These are phyloP conservation scores for Sisymbrium irio DNA, from an alignment of 345 rosid species.

Conservation along the genomic window DNA sequence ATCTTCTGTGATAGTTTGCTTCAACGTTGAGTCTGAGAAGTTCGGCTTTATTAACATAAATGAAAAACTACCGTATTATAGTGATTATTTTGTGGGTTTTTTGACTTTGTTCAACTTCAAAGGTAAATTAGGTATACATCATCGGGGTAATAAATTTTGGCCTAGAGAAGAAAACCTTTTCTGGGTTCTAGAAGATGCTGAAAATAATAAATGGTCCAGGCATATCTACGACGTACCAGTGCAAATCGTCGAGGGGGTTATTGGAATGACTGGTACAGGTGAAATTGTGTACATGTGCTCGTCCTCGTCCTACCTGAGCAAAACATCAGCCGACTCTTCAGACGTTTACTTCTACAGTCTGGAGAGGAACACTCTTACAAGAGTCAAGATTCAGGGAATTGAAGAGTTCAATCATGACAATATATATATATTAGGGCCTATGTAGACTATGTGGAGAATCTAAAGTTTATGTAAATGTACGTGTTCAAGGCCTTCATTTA, in stretches of 20 bases:
- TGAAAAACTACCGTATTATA: not conserved
- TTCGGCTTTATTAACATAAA: not conserved
- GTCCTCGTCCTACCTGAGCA: no score
- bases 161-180: no score
- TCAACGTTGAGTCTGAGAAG: not conserved
- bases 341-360: not conserved
- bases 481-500: not conserved
- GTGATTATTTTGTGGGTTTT: not conserved
- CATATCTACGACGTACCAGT: not conserved
- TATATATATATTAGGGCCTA: not conserved
- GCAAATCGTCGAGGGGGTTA: not conserved
- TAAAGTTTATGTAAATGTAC: not conserved
- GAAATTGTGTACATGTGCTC: not conserved
- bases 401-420: not conserved
- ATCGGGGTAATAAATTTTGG: no score
- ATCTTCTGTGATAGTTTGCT: not conserved
- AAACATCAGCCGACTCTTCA: not conserved
- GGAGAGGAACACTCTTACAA: not conserved
- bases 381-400: not conserved
- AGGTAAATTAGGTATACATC: not conserved
- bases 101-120: not conserved
- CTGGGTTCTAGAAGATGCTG: not conserved
- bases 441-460: not conserved
- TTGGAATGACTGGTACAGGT: not conserved
- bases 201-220: conserved; percentile 1